Evolutionary conservation across 768 basidiomycete species (phyloP).

Genomic region (Mycena kentingensis): DNA sequence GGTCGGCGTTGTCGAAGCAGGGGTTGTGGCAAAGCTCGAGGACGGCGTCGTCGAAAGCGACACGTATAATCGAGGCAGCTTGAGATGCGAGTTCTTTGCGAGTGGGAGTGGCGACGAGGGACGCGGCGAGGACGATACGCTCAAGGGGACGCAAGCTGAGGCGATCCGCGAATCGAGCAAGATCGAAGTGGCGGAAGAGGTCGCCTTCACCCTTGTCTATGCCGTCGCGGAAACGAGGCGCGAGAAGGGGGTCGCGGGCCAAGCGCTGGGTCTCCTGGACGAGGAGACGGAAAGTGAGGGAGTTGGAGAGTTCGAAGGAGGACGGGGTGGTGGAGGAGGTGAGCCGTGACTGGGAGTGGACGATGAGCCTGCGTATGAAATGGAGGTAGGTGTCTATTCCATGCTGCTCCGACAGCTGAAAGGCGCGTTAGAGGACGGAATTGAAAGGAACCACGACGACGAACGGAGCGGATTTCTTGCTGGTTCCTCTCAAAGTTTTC

Average conservation of each 20-base stretch:
- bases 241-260: slow-evolving; percentile 86
- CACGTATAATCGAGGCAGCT: slow-evolving; percentile 67
- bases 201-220: slow-evolving; percentile 88
- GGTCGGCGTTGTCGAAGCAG: slow-evolving; percentile 80
- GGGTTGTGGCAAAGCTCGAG: slow-evolving; percentile 76
- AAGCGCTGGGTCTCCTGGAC: slow-evolving; percentile 88
- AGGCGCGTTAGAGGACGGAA: slow-evolving; percentile 8
- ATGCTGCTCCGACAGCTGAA: slow-evolving; percentile 93
- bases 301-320: slow-evolving; percentile 71
- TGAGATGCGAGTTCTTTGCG: slow-evolving; percentile 61
- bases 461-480: slow-evolving; percentile 89
- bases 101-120: slow-evolving; percentile 64
- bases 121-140: slow-evolving; percentile 72
- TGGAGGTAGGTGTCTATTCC: slow-evolving; percentile 96
- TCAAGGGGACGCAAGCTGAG: slow-evolving; percentile 80
- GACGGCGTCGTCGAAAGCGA: slow-evolving; percentile 79
- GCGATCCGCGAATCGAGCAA: slow-evolving; percentile 80
- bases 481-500: slow-evolving; percentile 96
- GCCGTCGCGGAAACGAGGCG: slow-evolving; percentile 88
- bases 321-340: slow-evolving; percentile 59
- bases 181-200: slow-evolving; percentile 80
- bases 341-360: slow-evolving; percentile 78
- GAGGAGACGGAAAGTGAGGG: slow-evolving; percentile 81
- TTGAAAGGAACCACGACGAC: slow-evolving; percentile 35
- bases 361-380: slow-evolving; percentile 94